Conservation (phyloP, 257 asterid genomes). For the Gentiana dahurica region DNA sequence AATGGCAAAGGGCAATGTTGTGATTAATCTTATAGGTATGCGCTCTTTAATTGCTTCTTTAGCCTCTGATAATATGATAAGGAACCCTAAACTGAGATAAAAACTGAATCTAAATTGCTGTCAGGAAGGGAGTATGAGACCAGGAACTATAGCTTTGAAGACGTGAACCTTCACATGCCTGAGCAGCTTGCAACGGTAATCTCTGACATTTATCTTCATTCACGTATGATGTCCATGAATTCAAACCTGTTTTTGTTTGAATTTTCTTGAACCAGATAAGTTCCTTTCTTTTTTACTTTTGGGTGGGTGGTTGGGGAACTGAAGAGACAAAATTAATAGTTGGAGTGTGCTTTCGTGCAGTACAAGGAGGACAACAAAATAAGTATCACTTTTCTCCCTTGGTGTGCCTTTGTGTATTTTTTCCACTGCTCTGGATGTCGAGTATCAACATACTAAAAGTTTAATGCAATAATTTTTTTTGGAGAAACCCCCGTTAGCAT, state of each 20-base stretch:
- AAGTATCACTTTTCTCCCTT: neutral
- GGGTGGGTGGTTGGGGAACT: neutral
- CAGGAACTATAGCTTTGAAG: conserved; percentile 90
- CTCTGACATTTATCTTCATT: conserved; percentile 16
- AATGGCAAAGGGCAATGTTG: conserved; percentile 99
- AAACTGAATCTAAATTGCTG: conserved; percentile 9
- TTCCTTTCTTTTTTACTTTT: neutral
- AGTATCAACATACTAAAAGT: too few species aligned
- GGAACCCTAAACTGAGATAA: neutral
- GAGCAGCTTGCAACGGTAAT: conserved; percentile 75
- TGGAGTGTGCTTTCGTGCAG: neutral
- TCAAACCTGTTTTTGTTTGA: neutral
- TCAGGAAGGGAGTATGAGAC: conserved; percentile 96
- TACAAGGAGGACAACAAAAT: too few species aligned
- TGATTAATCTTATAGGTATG: conserved; percentile 91
- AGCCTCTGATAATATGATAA: neutral
- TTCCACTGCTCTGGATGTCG: too few species aligned
- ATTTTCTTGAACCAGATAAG: neutral
- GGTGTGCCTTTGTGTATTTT: neutral
- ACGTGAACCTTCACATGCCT: conserved; percentile 86
- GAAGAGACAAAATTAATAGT: neutral
- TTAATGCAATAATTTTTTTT: too few species aligned
- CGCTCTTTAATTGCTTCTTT: neutral
- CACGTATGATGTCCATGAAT: conserved; percentile 3
- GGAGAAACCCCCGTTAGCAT: too few species aligned